Conservation (phyloP, 106 monocot genomes). For the Triglochin maritima region DNA sequence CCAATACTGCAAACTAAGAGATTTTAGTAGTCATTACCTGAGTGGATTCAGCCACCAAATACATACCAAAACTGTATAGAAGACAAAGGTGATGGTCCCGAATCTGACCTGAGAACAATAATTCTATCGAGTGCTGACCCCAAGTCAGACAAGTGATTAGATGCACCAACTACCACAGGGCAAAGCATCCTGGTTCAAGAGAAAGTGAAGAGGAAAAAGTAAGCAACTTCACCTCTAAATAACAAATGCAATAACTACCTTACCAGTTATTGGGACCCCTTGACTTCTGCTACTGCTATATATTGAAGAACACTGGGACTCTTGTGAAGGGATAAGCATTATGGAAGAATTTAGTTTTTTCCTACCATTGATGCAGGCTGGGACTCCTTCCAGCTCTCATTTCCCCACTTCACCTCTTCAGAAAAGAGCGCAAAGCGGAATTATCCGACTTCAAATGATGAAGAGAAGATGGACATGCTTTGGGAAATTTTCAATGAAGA, state of each 20-base stretch:
- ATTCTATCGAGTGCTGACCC: too few species aligned
- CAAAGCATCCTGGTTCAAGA: background rate
- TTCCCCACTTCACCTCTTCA: conserved; percentile 7
- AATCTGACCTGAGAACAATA: too few species aligned
- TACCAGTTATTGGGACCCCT: background rate
- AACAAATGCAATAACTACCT: background rate
- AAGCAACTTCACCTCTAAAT: background rate
- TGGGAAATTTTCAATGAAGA: conserved; percentile 22
- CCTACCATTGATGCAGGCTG: background rate
- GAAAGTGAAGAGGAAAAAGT: background rate
- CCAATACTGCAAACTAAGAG: too few species aligned
- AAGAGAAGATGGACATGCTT: conserved; percentile 19
- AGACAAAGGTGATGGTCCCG: too few species aligned
- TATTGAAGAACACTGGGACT: too few species aligned
- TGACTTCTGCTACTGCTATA: too few species aligned
- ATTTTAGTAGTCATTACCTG: too few species aligned
- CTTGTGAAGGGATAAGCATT: background rate
- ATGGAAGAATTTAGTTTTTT: conserved; percentile 24
- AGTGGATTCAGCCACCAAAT: too few species aligned
- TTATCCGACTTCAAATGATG: background rate
- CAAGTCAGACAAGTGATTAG: background rate
- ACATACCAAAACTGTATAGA: too few species aligned
- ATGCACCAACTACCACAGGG: conserved; percentile 1
- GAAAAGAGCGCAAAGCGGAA: background rate
- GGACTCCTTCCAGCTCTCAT: conserved; percentile 5